phyloP scores from a whole-genome alignment of 305 asterid genomes.

The Fraxinus baroniana region DNA sequence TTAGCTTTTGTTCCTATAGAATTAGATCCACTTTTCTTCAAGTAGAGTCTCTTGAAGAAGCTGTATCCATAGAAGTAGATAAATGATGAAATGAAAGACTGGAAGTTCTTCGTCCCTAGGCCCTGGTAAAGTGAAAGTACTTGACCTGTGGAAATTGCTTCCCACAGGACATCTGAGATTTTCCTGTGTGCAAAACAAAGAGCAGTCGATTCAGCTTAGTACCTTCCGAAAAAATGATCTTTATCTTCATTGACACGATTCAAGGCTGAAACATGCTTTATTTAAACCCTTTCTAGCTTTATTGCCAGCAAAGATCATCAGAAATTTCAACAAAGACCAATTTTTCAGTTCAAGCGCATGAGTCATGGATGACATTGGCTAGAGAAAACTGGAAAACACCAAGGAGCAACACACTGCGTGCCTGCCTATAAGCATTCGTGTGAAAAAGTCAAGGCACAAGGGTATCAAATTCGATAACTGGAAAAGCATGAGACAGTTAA shows the following conservation, averaged over 20 bases:
- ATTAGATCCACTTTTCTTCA: constrained; percentile 62
- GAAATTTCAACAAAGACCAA: neutral
- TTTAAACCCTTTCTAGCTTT: neutral
- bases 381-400: neutral
- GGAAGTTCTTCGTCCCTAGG: constrained; percentile 79
- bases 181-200: constrained; percentile 49
- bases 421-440: neutral
- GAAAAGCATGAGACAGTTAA: neutral
- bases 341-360: neutral
- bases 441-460: neutral
- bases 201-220: constrained; percentile 14
- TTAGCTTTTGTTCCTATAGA: constrained; percentile 82
- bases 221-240: neutral
- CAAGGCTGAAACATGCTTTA: neutral
- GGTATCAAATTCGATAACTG: neutral
- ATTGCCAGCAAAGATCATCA: neutral
- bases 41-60: constrained; percentile 71
- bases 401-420: neutral
- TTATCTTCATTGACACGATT: neutral
- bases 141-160: constrained; percentile 74
- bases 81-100: constrained; percentile 76
- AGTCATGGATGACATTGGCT: neutral
- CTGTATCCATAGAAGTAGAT: constrained; percentile 91
- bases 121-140: constrained; percentile 82
- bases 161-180: constrained; percentile 83